phyloP scores from a whole-genome alignment of 352 stramenopile species.

The Phytophthora tentaculata region DNA sequence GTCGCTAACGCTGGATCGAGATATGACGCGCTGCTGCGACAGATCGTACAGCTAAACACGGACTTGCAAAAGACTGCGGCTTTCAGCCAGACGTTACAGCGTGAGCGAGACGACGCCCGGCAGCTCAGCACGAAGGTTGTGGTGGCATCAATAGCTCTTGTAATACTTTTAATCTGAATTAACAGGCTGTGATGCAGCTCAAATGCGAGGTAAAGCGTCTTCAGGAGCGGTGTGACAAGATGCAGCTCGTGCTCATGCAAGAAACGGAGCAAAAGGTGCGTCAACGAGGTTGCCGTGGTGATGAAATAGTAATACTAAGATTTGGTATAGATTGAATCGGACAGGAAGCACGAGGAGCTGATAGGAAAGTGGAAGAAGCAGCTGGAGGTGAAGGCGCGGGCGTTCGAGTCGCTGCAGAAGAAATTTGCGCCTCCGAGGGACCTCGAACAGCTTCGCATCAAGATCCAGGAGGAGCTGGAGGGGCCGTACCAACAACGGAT shows the following conservation, averaged over 20 bases:
- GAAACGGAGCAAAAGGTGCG: constrained; percentile 81
- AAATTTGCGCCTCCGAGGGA: constrained; percentile 84
- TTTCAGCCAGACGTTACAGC: constrained; percentile 80
- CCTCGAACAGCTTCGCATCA: constrained; percentile 80
- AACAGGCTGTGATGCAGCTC: constrained; percentile 36
- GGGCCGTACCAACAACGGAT: constrained; percentile 75
- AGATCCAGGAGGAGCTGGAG: constrained; percentile 87
- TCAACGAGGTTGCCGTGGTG: not conserved
- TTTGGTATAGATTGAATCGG: constrained; percentile 66
- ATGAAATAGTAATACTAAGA: not conserved
- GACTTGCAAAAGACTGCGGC: constrained; percentile 85
- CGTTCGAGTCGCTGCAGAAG: constrained; percentile 85
- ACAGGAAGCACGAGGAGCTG: constrained; percentile 83
- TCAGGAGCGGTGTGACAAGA: constrained; percentile 82
- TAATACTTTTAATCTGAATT: not conserved
- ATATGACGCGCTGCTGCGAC: constrained; percentile 78
- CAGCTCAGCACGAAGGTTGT: constrained; percentile 65
- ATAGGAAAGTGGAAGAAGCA: constrained; percentile 88
- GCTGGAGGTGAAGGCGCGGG: constrained; percentile 78
- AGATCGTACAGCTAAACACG: constrained; percentile 87
- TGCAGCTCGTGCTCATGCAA: constrained; percentile 80
- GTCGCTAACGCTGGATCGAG: constrained; percentile 23
- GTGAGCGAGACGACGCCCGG: constrained; percentile 73
- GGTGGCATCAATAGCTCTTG: not conserved
- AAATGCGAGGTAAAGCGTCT: constrained; percentile 68